Conservation (phyloP, 345 rosid species). For the Arabis hirsuta region DNA sequence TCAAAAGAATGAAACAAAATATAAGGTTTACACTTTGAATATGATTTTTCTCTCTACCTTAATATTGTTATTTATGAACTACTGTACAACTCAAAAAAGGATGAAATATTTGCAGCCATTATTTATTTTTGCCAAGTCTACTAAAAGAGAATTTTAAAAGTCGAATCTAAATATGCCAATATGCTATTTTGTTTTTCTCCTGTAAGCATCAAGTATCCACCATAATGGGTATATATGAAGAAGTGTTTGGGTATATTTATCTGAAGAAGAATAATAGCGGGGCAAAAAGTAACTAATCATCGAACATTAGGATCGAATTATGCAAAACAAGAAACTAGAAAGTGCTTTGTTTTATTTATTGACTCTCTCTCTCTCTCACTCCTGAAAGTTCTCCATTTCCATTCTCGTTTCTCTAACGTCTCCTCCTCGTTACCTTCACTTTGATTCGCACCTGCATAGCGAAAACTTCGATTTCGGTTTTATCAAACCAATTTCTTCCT, state of each 20-base stretch:
- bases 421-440: neutral
- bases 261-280: neutral
- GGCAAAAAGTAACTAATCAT: neutral
- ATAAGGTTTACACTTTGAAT: neutral
- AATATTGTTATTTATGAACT: neutral
- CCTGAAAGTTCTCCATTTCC: neutral
- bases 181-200: neutral
- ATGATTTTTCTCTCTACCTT: neutral
- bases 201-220: too few species aligned
- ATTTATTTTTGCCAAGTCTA: neutral
- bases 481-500: neutral
- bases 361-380: neutral
- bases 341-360: constrained; percentile 9
- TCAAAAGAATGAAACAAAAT: too few species aligned
- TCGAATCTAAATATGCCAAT: constrained; percentile 15
- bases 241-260: neutral
- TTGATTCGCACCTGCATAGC: too few species aligned
- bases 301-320: neutral
- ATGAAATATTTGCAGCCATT: neutral
- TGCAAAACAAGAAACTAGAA: neutral
- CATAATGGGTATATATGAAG: too few species aligned
- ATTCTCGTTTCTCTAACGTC: too few species aligned
- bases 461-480: neutral
- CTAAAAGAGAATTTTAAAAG: constrained; percentile 1
- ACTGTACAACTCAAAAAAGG: constrained; percentile 4